Conservation (phyloP, 73 alveolate species). For the Effrenium voratum region DNA sequence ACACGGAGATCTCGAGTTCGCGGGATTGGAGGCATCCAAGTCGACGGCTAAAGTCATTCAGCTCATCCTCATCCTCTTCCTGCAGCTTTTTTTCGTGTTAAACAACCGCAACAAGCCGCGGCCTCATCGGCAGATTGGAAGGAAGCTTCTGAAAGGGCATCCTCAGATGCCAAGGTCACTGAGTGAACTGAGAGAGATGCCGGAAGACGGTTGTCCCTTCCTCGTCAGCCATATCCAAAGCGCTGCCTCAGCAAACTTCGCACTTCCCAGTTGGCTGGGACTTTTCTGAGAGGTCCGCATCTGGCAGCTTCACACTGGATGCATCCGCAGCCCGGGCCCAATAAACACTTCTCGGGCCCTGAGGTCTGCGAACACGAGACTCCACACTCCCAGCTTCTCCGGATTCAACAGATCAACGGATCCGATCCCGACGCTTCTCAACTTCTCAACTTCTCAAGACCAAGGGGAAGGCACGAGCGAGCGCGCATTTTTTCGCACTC, state of each 20-base stretch:
- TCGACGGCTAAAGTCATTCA: constrained; percentile 32
- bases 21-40: too few relatives aligned
- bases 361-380: too few relatives aligned
- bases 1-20: too few relatives aligned
- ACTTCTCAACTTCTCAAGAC: too few relatives aligned
- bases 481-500: too few relatives aligned
- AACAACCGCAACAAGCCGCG: background rate
- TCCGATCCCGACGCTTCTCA: too few relatives aligned
- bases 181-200: background rate
- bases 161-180: background rate
- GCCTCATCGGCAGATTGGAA: constrained; percentile 92
- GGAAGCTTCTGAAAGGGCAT: constrained; percentile 87
- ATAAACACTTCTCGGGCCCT: too few relatives aligned
- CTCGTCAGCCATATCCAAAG: constrained; percentile 78
- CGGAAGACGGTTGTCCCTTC: background rate
- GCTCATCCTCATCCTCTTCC: constrained; percentile 89
- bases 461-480: too few relatives aligned
- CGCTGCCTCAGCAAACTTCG: constrained; percentile 89
- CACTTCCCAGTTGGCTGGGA: too few relatives aligned
- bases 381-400: too few relatives aligned
- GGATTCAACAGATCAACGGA: too few relatives aligned
- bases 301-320: constrained; percentile 34
- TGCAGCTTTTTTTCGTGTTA: background rate
- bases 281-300: too few relatives aligned
- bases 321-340: constrained; percentile 83